A percentile compares a stretch with the other conserved stretches of the same genome.
Conservation (phyloP, 352 stramenopile genomes). For the Globisporangium cylindrosporum region DNA sequence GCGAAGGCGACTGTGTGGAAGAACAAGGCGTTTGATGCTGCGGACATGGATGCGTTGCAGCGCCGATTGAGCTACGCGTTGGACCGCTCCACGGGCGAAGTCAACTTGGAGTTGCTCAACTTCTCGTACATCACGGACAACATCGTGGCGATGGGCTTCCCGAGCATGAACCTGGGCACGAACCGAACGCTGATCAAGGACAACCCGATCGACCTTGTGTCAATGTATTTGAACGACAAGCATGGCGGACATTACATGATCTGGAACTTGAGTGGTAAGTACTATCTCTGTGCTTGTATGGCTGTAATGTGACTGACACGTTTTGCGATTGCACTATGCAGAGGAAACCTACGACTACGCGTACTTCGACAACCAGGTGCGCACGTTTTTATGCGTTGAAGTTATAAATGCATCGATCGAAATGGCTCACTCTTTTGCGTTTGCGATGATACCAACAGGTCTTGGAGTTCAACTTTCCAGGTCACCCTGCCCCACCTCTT, state of each 20-base stretch:
- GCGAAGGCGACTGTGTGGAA: conserved; percentile 72
- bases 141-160: conserved; percentile 91
- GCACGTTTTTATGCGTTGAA: background rate
- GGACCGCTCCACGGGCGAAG: conserved; percentile 70
- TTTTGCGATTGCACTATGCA: conserved; percentile 17
- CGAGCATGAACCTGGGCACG: conserved; percentile 78
- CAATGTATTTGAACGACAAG: conserved; percentile 92
- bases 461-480: conserved; percentile 97
- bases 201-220: conserved; percentile 90
- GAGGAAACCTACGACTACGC: conserved; percentile 96
- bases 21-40: conserved; percentile 69
- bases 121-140: conserved; percentile 90
- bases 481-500: conserved; percentile 94
- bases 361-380: conserved; percentile 92
- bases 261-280: conserved; percentile 93
- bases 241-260: conserved; percentile 97
- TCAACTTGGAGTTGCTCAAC: conserved; percentile 88
- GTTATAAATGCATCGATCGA: background rate
- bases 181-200: conserved; percentile 79
- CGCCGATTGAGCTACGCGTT: conserved; percentile 74
- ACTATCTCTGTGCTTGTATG: background rate
- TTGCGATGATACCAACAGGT: conserved; percentile 37
- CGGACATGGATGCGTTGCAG: conserved; percentile 87
- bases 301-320: conserved; percentile 6
- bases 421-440: background rate